Conservation (phyloP, 108 stramenopile genomes). For the Ochromonas danica region DNA sequence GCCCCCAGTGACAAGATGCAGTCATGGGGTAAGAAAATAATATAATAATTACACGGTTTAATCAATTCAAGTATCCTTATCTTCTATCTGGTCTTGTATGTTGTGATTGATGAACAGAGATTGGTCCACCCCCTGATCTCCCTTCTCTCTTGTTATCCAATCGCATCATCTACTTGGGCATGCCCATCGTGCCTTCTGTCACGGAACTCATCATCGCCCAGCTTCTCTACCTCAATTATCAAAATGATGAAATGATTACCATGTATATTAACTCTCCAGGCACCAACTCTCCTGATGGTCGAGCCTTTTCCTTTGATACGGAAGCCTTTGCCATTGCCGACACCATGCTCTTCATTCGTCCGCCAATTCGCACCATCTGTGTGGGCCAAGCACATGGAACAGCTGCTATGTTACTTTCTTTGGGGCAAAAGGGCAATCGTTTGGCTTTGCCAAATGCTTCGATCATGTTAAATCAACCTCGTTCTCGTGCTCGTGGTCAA, state of each 20-base stretch:
- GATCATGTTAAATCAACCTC: constrained; percentile 90
- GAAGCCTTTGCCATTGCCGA: constrained; percentile 98
- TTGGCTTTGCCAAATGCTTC: constrained; percentile 88
- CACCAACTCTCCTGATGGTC: constrained; percentile 80
- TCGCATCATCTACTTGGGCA: constrained; percentile 97
- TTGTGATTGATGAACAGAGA: constrained; percentile 30
- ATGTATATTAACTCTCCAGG: constrained; percentile 97
- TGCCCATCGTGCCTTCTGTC: constrained; percentile 93
- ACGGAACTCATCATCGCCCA: constrained; percentile 93
- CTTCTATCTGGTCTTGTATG: background rate
- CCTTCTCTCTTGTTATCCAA: constrained; percentile 93
- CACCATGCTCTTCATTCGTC: constrained; percentile 93
- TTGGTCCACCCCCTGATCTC: constrained; percentile 97
- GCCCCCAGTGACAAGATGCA: background rate
- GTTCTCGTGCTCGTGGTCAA: constrained; percentile 83
- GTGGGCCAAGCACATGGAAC: constrained; percentile 95
- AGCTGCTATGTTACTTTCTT: constrained; percentile 89
- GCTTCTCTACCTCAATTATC: constrained; percentile 91
- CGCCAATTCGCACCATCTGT: constrained; percentile 89
- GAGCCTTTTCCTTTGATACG: constrained; percentile 89
- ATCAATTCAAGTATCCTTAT: background rate
- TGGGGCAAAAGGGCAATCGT: constrained; percentile 84
- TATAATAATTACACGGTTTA: background rate
- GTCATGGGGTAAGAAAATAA: background rate
- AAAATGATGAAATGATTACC: constrained; percentile 80